Percentiles rank a stretch among this genome's conserved stretches.
Evolutionary conservation across 495 filamentous ascomycete genomes (phyloP).

Genomic region (Penicillium canescens): DNA sequence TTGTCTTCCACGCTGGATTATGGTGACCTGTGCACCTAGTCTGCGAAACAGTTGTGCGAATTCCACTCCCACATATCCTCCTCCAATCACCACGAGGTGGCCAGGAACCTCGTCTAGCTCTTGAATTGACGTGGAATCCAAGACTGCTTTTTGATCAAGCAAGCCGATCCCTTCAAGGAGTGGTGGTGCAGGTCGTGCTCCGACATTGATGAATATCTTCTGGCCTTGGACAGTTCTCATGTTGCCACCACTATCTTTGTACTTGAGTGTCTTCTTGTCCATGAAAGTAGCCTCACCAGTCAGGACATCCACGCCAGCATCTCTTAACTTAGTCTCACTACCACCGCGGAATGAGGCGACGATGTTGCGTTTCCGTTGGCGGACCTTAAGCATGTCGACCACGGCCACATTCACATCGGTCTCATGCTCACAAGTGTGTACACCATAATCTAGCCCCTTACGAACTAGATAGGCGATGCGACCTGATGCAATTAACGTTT

Average conservation of each 20-base stretch:
- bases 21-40: slow-evolving; percentile 44
- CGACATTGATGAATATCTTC: slow-evolving; percentile 47
- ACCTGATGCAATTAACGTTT: slow-evolving; percentile 52
- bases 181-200: slow-evolving; percentile 40
- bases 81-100: slow-evolving; percentile 51
- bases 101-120: slow-evolving; percentile 18
- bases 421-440: slow-evolving; percentile 20
- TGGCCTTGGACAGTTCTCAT: slow-evolving; percentile 26
- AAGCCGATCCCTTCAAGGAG: slow-evolving; percentile 35
- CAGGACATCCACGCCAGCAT: slow-evolving; percentile 45
- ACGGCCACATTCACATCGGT: slow-evolving; percentile 14
- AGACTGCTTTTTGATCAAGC: slow-evolving; percentile 48
- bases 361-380: slow-evolving; percentile 55
- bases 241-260: no score
- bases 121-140: slow-evolving; percentile 13
- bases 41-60: slow-evolving; percentile 52
- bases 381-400: slow-evolving; percentile 46
- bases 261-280: slow-evolving; percentile 26
- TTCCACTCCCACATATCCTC: slow-evolving; percentile 51
- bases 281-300: slow-evolving; percentile 43
- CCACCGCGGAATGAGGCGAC: slow-evolving; percentile 47
- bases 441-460: slow-evolving; percentile 45
- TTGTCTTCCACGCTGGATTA: slow-evolving; percentile 43
- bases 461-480: slow-evolving; percentile 43
- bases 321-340: slow-evolving; percentile 34